phyloP scores from a whole-genome alignment of 306 rosid species.

The Cotoneaster glaucophyllus region DNA sequence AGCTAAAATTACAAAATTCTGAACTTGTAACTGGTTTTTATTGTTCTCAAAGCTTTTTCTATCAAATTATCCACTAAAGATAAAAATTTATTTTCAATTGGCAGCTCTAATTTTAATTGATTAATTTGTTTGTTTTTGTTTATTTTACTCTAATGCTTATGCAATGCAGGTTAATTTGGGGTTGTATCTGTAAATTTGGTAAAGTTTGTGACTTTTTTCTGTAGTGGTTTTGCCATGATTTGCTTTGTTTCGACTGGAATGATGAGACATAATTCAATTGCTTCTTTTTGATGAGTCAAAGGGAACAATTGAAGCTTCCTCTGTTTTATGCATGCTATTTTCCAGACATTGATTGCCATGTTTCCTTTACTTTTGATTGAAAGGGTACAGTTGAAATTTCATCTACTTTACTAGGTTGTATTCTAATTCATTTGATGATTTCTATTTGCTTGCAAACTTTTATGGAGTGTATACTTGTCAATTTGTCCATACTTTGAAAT shows the following conservation, averaged over 20 bases:
- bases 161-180: conserved; percentile 9
- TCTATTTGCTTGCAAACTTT: not conserved
- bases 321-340: not conserved
- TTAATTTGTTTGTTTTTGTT: not conserved
- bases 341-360: not conserved
- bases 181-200: not conserved
- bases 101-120: not conserved
- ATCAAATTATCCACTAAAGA: not conserved
- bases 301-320: not conserved
- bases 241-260: conserved; percentile 23
- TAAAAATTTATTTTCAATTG: not conserved
- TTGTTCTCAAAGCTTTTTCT: not conserved
- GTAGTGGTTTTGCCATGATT: conserved; percentile 33
- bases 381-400: not conserved
- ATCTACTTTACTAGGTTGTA: conserved; percentile 8
- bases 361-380: not conserved
- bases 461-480: conserved; percentile 1
- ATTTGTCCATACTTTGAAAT: conserved; percentile 15
- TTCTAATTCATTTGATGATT: conserved; percentile 15
- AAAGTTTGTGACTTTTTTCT: conserved; percentile 21
- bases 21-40: not conserved
- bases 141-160: not conserved
- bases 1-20: not conserved
- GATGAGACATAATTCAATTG: conserved; percentile 35
- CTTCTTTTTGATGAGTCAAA: conserved; percentile 7